Evolutionary conservation across 495 filamentous ascomycete species (phyloP), one percentile per base, ranked within the genome.

Genomic region (Oidiodendron maius): DNA sequence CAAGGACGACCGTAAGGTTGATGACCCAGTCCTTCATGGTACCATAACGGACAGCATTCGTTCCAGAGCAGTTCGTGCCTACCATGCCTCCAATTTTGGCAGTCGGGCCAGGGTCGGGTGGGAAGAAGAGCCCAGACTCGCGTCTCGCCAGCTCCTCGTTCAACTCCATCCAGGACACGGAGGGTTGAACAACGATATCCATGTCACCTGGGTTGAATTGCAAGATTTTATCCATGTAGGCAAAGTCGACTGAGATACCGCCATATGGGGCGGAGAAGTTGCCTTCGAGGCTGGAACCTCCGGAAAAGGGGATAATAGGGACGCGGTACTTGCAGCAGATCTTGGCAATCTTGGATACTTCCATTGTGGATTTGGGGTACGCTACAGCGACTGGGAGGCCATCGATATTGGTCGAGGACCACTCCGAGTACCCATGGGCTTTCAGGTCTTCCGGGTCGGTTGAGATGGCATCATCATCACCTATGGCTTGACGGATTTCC

Each of bases 1-100:
- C 83, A 11, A 91, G 71, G 1, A 90, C 86, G 0, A 89, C 83
- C 0, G 86, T 90, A 35, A 91, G 64, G 54, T 86, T 87, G 51
- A 91, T 76, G 21, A 91, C 84, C 87, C 87, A 90, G 53, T 91
- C 87, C 60, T 84, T 86, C 86, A 91, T 91, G 5, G 86, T 89
- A 0, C 86, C 87, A 59, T 91, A 91, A 50, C 82, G 73, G 18
- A 87, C 84, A 3, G 86, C 87, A 58, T 91, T 90, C 6, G 86
- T 91, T 2, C 87, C 86, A 24, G 78, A 82, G 55, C 86, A 91
- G 58, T 84, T 84, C 45, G 85, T 90, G 11, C 85, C 87, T 39
- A 91, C 81, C 87, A 90, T 87, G 15, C 80, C 80, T 17, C 80
- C 80, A 47, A 84, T 82, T 59, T 78, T 81, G 40, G 80, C 80